Percentiles rank a stretch among this genome's conserved stretches.
Conservation (phyloP, 1,139 yeast species). For the Pichia sp. region DNA sequence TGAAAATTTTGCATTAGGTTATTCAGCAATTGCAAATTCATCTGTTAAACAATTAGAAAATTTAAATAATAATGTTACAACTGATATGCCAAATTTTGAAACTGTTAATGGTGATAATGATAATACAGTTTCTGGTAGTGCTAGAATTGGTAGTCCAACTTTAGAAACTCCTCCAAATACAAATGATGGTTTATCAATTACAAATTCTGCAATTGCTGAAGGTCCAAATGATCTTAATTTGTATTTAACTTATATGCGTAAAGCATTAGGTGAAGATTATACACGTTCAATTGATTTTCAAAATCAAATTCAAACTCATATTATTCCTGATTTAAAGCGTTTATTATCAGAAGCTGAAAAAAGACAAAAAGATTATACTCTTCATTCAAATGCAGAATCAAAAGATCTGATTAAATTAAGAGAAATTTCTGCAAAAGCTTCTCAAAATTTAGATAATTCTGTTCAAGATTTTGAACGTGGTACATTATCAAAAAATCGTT, state of each 20-base stretch:
- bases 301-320: conserved; percentile 20
- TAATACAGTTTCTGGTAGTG: conserved; percentile 25
- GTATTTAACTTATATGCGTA: conserved; percentile 25
- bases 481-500: neutral
- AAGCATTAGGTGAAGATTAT: conserved; percentile 18
- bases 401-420: conserved; percentile 23
- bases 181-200: conserved; percentile 4
- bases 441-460: conserved; percentile 20
- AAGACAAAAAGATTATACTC: conserved; percentile 34
- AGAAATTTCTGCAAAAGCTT: conserved; percentile 17
- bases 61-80: conserved; percentile 19
- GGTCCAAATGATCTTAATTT: conserved; percentile 13
- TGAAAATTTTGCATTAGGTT: conserved; percentile 23
- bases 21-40: conserved; percentile 18
- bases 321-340: conserved; percentile 27
- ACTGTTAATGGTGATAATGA: conserved; percentile 13
- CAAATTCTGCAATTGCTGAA: conserved; percentile 15
- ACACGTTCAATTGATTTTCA: conserved; percentile 20
- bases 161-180: conserved; percentile 15
- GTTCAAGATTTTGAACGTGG: conserved; percentile 18
- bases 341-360: conserved; percentile 28
- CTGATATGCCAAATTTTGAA: conserved; percentile 27
- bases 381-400: conserved; percentile 21
- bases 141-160: conserved; percentile 13
- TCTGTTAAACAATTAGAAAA: conserved; percentile 23